Conservation (phyloP, 106 monocot genomes). For the Acorus calamus region DNA sequence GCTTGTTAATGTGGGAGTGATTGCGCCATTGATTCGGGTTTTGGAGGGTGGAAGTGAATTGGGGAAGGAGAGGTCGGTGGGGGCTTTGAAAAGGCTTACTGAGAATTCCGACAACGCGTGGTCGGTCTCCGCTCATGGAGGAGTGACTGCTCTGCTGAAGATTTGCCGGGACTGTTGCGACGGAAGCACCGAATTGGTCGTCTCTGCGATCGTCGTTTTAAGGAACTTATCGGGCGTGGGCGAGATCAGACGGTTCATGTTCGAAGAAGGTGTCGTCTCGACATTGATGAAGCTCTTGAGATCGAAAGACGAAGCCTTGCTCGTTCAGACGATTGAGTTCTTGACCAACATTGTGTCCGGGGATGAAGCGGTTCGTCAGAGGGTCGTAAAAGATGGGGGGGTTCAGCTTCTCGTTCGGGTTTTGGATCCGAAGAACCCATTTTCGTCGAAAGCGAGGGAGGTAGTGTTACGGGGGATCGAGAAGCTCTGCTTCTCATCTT, state of each 20-base stretch:
- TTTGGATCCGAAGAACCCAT: slow-evolving; percentile 20
- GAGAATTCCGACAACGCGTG: slow-evolving; percentile 63
- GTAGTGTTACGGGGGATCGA: slow-evolving; percentile 37
- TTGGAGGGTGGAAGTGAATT: slow-evolving; percentile 25
- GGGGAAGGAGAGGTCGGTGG: slow-evolving; percentile 34
- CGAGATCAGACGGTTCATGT: slow-evolving; percentile 70
- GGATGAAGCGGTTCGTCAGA: slow-evolving; percentile 18
- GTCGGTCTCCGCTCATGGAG: slow-evolving; percentile 75
- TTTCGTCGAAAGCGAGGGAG: slow-evolving; percentile 43
- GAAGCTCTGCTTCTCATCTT: slow-evolving; percentile 24
- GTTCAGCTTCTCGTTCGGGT: slow-evolving; percentile 24
- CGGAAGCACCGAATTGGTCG: slow-evolving; percentile 15
- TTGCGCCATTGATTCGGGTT: slow-evolving; percentile 21
- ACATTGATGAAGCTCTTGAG: slow-evolving; percentile 34
- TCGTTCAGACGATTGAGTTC: slow-evolving; percentile 38
- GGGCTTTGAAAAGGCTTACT: slow-evolving; percentile 43
- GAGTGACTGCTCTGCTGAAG: slow-evolving; percentile 43
- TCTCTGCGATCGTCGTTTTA: slow-evolving; percentile 24
- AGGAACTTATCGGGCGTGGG: slow-evolving; percentile 38
- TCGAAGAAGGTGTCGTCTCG: slow-evolving; percentile 42
- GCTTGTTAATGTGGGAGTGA: slow-evolving; percentile 23
- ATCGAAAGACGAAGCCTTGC: slow-evolving; percentile 29
- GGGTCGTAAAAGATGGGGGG: slow-evolving; percentile 10
- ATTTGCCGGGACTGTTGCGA: slow-evolving; percentile 13
- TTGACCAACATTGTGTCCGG: slow-evolving; percentile 20